Evolutionary conservation across 2,329 filamentous ascomycete species (phyloP).

Genomic region (Colletotrichum tropicicola): DNA sequence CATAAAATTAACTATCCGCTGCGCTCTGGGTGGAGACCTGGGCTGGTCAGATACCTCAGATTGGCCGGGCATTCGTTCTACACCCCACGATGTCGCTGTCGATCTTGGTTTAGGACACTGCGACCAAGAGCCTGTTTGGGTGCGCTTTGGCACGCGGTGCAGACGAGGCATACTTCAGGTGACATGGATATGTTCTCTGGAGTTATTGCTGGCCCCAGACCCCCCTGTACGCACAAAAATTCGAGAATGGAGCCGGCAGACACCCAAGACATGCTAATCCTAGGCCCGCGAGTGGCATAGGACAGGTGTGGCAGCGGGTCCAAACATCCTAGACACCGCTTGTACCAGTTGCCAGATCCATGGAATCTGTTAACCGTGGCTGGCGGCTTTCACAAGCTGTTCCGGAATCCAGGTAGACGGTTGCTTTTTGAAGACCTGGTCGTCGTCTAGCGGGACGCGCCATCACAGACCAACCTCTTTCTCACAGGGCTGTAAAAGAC

Average conservation of each 20-base stretch:
- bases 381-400: slow-evolving; percentile 11
- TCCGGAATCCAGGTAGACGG: slow-evolving; percentile 27
- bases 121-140: slow-evolving; percentile 18
- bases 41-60: slow-evolving; percentile 38
- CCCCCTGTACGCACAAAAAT: slow-evolving; percentile 26
- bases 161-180: slow-evolving; percentile 22
- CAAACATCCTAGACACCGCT: slow-evolving; percentile 27
- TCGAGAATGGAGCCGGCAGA: slow-evolving; percentile 24
- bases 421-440: slow-evolving; percentile 17
- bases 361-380: slow-evolving; percentile 14
- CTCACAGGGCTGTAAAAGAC: slow-evolving; percentile 4
- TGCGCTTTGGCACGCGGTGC: slow-evolving; percentile 20
- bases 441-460: slow-evolving; percentile 13
- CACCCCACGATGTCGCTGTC: slow-evolving; percentile 45
- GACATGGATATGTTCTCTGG: slow-evolving; percentile 29
- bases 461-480: slow-evolving; percentile 1
- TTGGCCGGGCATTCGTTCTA: slow-evolving; percentile 38
- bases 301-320: slow-evolving; percentile 26
- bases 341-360: slow-evolving; percentile 29
- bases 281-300: slow-evolving; percentile 21
- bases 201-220: slow-evolving; percentile 19
- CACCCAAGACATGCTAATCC: slow-evolving; percentile 25
- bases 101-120: slow-evolving; percentile 37
- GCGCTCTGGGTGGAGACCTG: slow-evolving; percentile 38
- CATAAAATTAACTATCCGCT: slow-evolving; percentile 39